Evolutionary conservation across 345 rosid species (phyloP), one percentile per base, ranked within the genome.

Genomic region (Gossypium raimondii): DNA sequence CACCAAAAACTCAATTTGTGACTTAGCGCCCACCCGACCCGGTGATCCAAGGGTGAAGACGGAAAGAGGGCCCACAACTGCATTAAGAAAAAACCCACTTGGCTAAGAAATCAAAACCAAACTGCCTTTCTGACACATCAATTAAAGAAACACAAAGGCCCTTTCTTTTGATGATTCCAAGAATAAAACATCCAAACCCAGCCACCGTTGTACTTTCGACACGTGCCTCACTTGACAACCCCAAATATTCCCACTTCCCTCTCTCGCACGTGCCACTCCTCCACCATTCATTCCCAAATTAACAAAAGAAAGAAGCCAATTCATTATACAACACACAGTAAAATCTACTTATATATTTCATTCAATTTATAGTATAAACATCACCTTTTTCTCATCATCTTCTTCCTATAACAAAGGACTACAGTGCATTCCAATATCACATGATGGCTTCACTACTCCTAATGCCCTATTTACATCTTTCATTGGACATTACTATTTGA

Each of bases 61-160:
- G 20, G 2, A 53, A 60, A 17, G 22, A 14, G 9, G 81, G 60
- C 34, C 79, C 76, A 65, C 74, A n/a, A 29, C 1, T 52, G 43
- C 13, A 14, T n/a, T 7, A 14, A 16, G 9, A 25, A 14, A 3
- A 9, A 22, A 45, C 70, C 77, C 81, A 74, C 78, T 70, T 41
- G 81, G 22, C 80, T 75, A 69, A 79, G 75, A 61, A 82, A 78
- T 76, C 79, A 41, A 57, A 67, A n/a, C 53, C 51, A 50, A 73
- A 47, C 64, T 61, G 63, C 20, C 72, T 77, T 76, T 53, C 47
- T 61, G 73, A 63, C 75, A 22, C 48, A 61, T 11, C 12, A 73
- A 10, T 22, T 11, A 11, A 59, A 22, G 22, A 9, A 20, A 34
- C 41, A 3, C 41, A 34, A 34, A 34, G 41, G 41, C 41, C 82